These are phyloP conservation scores for Sphenostylis stenocarpa DNA, from an alignment of 306 rosid genomes.

Conservation along the genomic window DNA sequence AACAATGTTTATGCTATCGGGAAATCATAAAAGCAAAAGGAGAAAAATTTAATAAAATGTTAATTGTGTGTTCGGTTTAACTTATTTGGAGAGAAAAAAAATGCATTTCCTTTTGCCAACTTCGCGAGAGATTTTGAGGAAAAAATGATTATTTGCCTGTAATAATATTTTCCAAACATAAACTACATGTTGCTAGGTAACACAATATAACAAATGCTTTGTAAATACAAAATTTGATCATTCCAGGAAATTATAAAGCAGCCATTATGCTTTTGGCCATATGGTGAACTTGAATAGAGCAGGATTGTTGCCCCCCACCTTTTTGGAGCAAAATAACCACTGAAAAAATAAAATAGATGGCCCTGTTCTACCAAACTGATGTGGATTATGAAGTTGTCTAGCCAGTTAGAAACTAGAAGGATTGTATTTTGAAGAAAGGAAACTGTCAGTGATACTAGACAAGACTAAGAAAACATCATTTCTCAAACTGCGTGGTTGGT, in stretches of 20 bases:
- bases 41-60: neutral
- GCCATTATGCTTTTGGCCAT: neutral
- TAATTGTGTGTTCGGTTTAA: neutral
- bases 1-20: neutral
- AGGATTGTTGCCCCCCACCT: neutral
- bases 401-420: neutral
- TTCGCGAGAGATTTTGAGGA: neutral
- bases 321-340: neutral
- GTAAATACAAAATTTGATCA: neutral
- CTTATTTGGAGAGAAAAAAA: neutral
- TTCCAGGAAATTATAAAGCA: neutral
- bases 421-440: neutral
- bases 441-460: neutral
- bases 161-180: neutral
- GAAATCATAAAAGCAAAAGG: constrained; percentile 6
- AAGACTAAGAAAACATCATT: neutral
- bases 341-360: neutral
- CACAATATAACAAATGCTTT: neutral
- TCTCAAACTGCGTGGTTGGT: neutral
- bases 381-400: neutral
- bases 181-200: constrained; percentile 5
- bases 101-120: neutral
- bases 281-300: neutral
- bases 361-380: neutral
- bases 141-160: neutral